Percentiles rank a stretch among this genome's conserved stretches.
Evolutionary conservation across 177 flowering plant species (phyloP).

Genomic region (Tripterygium wilfordii): DNA sequence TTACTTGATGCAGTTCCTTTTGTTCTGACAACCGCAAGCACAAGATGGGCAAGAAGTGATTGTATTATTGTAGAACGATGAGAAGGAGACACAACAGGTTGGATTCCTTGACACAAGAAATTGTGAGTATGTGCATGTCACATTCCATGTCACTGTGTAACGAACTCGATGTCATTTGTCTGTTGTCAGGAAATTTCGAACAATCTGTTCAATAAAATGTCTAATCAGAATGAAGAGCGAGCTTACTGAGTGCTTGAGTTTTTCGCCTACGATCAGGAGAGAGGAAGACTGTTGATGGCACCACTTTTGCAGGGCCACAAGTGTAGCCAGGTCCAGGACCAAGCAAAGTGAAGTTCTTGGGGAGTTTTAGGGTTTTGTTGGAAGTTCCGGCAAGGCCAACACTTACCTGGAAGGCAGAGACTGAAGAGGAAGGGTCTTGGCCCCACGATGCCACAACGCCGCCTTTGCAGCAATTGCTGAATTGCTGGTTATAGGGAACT

Average conservation of each 20-base stretch:
- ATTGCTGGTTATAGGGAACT: conserved; percentile 65
- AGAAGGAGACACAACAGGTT: conserved; percentile 67
- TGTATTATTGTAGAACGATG: conserved; percentile 62
- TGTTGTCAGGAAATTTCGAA: neutral
- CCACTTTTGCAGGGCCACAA: conserved; percentile 62
- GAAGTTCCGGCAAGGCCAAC: conserved; percentile 64
- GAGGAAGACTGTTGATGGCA: conserved; percentile 45
- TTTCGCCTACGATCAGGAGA: conserved; percentile 52
- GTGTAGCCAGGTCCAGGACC: conserved; percentile 74
- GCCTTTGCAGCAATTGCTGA: conserved; percentile 60
- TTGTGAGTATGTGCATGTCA: conserved; percentile 76
- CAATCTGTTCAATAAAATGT: neutral
- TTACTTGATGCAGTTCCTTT: conserved; percentile 43
- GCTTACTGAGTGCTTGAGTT: conserved; percentile 68
- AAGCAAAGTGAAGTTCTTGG: conserved; percentile 54
- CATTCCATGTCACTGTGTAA: conserved; percentile 77
- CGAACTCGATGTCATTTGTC: neutral
- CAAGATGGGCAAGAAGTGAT: conserved; percentile 63
- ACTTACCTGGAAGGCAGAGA: conserved; percentile 60
- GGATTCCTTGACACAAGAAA: conserved; percentile 56
- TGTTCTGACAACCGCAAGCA: conserved; percentile 67
- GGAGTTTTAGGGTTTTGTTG: conserved; percentile 61
- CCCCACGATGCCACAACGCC: conserved; percentile 62
- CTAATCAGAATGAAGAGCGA: neutral
- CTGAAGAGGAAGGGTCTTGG: conserved; percentile 49